These are phyloP conservation scores for Emericellopsis terricola DNA, from an alignment of 495 filamentous ascomycete species.

Conservation along the genomic window DNA sequence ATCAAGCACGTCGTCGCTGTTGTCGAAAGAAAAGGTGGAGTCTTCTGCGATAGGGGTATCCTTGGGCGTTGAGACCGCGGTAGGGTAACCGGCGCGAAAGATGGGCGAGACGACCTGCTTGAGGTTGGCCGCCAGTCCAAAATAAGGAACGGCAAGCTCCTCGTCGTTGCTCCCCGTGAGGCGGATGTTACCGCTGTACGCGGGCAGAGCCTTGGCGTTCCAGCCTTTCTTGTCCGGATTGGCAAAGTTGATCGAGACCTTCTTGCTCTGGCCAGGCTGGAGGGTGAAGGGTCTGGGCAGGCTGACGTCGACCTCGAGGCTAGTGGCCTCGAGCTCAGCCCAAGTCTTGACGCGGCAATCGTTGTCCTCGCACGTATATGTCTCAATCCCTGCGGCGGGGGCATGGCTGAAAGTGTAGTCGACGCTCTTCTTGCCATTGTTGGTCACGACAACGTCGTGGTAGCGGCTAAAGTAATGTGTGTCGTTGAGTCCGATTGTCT, in stretches of 20 bases:
- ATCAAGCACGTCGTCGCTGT: no score
- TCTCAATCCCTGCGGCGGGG: not conserved
- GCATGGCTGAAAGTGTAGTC: conserved; percentile 13
- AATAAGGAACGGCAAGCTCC: conserved; percentile 13
- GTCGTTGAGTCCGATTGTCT: conserved; percentile 24
- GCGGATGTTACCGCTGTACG: conserved; percentile 15
- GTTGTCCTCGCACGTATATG: not conserved
- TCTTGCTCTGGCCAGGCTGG: conserved; percentile 5
- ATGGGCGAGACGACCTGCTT: not conserved
- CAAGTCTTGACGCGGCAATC: not conserved
- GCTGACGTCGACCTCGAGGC: not conserved
- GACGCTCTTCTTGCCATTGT: conserved; percentile 14
- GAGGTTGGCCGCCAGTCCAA: conserved; percentile 4
- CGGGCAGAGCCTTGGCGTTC: no score
- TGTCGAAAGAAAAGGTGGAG: no score
- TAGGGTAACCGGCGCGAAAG: not conserved
- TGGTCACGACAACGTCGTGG: conserved; percentile 20
- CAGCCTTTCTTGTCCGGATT: conserved; percentile 3
- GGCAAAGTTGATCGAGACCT: no score
- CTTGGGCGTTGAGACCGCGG: not conserved
- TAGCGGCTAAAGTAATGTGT: conserved; percentile 17
- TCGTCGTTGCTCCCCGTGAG: conserved; percentile 14
- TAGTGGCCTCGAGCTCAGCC: no score
- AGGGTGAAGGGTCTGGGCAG: conserved; percentile 2
- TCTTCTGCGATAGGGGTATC: no score